These are phyloP conservation scores for Cercospora nicotianae DNA, from an alignment of 2,329 filamentous ascomycete genomes.

Conservation along the genomic window DNA sequence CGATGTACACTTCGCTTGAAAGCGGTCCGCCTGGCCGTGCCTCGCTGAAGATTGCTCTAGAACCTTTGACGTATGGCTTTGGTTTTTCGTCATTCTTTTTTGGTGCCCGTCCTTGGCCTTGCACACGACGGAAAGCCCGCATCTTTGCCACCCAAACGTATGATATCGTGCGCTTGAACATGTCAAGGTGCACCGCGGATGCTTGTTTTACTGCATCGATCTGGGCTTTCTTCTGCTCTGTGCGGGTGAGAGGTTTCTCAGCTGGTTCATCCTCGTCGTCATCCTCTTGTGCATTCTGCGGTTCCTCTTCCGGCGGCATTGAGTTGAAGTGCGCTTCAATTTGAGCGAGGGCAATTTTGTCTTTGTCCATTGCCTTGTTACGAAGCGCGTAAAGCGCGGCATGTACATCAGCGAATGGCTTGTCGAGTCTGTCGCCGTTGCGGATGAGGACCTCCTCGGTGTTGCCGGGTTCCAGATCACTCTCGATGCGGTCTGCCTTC, in stretches of 20 bases:
- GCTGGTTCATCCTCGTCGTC: constrained; percentile 56
- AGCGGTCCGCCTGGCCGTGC: constrained; percentile 83
- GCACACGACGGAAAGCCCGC: constrained; percentile 88
- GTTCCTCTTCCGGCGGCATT: constrained; percentile 44
- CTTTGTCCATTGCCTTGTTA: constrained; percentile 66
- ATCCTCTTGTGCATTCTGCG: constrained; percentile 43
- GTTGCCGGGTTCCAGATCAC: constrained; percentile 67
- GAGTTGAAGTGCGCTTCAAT: constrained; percentile 57
- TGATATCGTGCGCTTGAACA: constrained; percentile 81
- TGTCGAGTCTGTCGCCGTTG: constrained; percentile 71
- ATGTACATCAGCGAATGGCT: constrained; percentile 79
- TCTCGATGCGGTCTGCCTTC: constrained; percentile 83
- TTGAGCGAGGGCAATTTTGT: constrained; percentile 60
- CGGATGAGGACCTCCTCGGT: constrained; percentile 67
- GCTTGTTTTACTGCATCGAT: constrained; percentile 62
- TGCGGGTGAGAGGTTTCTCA: constrained; percentile 50
- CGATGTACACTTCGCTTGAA: constrained; percentile 92
- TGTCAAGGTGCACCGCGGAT: constrained; percentile 69
- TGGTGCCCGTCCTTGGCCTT: constrained; percentile 68
- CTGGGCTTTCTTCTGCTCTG: constrained; percentile 55
- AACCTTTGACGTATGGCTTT: constrained; percentile 52
- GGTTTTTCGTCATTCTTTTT: constrained; percentile 41
- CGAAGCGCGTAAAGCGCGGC: constrained; percentile 86
- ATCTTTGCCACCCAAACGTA: constrained; percentile 95
- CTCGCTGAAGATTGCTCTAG: constrained; percentile 85